Base-by-base conservation (phyloP, 2,329 filamentous ascomycete species). In the Cercospora janseana region DNA sequence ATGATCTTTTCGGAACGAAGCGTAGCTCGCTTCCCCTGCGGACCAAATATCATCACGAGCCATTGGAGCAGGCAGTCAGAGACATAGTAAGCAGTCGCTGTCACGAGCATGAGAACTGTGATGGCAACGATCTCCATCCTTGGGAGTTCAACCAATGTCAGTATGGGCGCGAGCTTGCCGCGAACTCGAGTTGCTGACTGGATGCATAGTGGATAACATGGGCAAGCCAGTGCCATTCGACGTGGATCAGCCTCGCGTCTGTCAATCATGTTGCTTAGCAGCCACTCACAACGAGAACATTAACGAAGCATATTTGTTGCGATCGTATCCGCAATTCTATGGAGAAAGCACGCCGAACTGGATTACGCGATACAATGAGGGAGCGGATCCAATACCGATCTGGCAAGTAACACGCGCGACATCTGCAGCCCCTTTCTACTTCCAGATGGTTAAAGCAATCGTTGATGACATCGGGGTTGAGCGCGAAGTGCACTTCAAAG, bases 381-480 rank as follows among this genome's bases (percentile, higher is more conserved):
- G 56, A 6, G 69, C 70, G 4, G 72, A 76, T 49, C 63, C 65
- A 32, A 62, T 77, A 12, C 68, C 70, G 1, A 77, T 80, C 31
- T 79, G 75, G 70, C 64, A 78, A 60, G 76, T 77, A 1, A 76
- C 74, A 0, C 63, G 76, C 6, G 77, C 77, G 2, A 79, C 77
- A 0, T 75, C 72, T 1, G 77, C 77, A 2, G 76, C 76, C 0
- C 76, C 76, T 0, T 76, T 77, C 59, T 77, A 75, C 61, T 77
- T 77, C 63, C 70, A 75, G 37, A 73, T 75, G 66, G 66, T 77
- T 7, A 67, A 71, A 47, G 71, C 72, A 4, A 69, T 74, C 23
- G 61, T 76, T 26, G 65, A 66, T n/a, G 67, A 67, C 16, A 65
- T 66, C 32, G 44, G 44, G 3, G 16, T 47, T 6, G 34, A 47